These are phyloP conservation scores for Pyricularia pennisetigena DNA, from an alignment of 2,329 filamentous ascomycete species.

Conservation along the genomic window DNA sequence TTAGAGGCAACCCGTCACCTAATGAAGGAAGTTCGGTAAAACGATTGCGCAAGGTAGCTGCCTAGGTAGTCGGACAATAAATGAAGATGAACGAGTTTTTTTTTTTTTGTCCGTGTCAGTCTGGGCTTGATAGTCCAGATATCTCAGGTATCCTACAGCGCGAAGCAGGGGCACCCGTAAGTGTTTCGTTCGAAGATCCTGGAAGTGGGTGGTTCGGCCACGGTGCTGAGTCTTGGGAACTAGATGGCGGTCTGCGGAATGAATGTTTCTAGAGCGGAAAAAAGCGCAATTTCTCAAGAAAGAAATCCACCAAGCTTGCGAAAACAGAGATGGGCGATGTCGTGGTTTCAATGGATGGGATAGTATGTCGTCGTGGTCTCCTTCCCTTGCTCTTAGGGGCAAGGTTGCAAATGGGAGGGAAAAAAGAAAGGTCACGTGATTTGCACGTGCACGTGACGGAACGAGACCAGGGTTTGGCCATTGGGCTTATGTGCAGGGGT, in stretches of 20 bases:
- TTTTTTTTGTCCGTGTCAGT: neutral
- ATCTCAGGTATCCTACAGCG: neutral
- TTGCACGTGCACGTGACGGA: conserved; percentile 6
- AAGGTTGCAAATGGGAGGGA: neutral
- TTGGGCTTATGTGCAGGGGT: neutral
- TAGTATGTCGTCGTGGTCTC: neutral
- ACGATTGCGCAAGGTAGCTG: no score
- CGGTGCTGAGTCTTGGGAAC: neutral
- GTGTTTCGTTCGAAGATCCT: no score
- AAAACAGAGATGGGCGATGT: neutral
- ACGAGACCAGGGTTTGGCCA: neutral
- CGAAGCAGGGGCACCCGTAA: neutral
- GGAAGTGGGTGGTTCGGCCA: neutral
- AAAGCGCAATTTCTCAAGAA: neutral
- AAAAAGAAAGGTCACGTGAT: conserved; percentile 1
- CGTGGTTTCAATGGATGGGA: neutral
- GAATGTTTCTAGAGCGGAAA: neutral
- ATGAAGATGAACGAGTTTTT: neutral
- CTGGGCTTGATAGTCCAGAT: neutral
- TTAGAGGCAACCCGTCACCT: neutral
- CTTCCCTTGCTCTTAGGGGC: neutral
- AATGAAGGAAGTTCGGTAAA: neutral
- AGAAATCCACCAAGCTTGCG: neutral
- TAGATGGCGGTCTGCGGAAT: neutral
- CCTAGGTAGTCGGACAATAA: neutral